Evolutionary conservation across 106 monocot genomes (phyloP), one percentile per base, ranked within the genome.

Genomic region (Narthecium ossifragum): DNA sequence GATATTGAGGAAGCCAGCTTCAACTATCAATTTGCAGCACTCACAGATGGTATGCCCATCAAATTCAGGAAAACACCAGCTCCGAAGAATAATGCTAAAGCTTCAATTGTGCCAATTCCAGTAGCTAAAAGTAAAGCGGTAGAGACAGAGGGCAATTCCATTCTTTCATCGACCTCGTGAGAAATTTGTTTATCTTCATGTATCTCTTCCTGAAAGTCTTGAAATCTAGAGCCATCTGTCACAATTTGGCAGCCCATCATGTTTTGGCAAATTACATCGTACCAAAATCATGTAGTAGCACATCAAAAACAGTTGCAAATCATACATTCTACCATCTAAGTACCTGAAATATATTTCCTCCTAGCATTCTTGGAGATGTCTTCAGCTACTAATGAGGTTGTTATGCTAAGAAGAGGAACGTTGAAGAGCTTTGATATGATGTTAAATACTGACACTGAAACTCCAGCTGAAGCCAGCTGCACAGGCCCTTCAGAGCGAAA

Each of bases 361-460:
- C 41, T 65, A 5, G 63, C 24, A 72, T 60, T 74, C 64, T 88
- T 98, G 54, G 98, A 87, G 50, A 91, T 77, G 28, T 98, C 98
- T 81, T 98, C 91, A 34, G 98, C 91, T 10, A 98, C 98, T 77
- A 87, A 98, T 61, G 98, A 98, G 63, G 98, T 98, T 68, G 98
- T 91, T 31, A 91, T 76, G 57, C 83, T 98, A 53, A 98, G 69
- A 20, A 98, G 78, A 45, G 98, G 98, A 66, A 98, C 54, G 62
- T 98, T 98, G 61, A 98, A 98, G 21, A 98, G 73, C 71, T 98
- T 98, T 59, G 98, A 98, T 72, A 88, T 70, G 51, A 98, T 91
- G 59, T 98, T 98, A 54, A 91, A 98, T 28, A 98, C 76, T 13
- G 91, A 84, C 13, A 98, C 73, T 8, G 91, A 87, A 66, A 91